Percentiles rank a stretch among this genome's conserved stretches.
Conservation (phyloP, 306 rosid species). For the Medicago arabica region DNA sequence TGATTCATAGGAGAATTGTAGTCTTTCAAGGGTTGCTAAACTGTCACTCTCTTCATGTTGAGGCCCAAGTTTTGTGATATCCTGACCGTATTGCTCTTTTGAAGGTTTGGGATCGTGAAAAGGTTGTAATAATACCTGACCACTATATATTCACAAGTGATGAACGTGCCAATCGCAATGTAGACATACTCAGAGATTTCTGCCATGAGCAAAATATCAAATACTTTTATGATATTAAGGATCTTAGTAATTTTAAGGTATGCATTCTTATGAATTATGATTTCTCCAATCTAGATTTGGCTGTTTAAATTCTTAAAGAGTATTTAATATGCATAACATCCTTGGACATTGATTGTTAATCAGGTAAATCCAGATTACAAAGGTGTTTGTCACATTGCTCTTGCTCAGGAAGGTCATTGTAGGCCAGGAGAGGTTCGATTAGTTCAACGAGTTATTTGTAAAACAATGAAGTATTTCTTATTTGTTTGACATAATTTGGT, state of each 20-base stretch:
- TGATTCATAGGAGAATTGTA: background rate
- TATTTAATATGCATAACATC: constrained; percentile 20
- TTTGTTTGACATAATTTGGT: too few relatives aligned
- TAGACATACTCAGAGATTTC: constrained; percentile 90
- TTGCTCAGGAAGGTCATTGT: constrained; percentile 99
- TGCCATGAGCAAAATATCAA: constrained; percentile 86
- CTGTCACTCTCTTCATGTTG: background rate
- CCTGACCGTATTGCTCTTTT: constrained; percentile 35
- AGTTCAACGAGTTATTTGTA: constrained; percentile 31
- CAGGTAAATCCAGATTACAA: constrained; percentile 97
- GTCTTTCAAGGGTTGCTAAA: constrained; percentile 5
- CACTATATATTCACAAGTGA: constrained; percentile 92
- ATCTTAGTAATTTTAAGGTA: too few relatives aligned
- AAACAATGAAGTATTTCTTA: background rate
- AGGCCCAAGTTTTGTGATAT: constrained; percentile 25
- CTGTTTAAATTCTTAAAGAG: constrained; percentile 20
- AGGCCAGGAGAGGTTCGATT: constrained; percentile 94
- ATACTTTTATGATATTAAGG: constrained; percentile 97
- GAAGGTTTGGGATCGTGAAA: constrained; percentile 96
- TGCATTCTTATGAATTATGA: too few relatives aligned
- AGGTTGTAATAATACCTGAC: constrained; percentile 89
- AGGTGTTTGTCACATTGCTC: constrained; percentile 95
- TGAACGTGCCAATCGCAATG: constrained; percentile 95
- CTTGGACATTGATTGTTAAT: constrained; percentile 23
- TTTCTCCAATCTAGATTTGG: constrained; percentile 1